These are phyloP conservation scores for Orbilia quercus DNA, from an alignment of 2,329 filamentous ascomycete species.

Conservation along the genomic window DNA sequence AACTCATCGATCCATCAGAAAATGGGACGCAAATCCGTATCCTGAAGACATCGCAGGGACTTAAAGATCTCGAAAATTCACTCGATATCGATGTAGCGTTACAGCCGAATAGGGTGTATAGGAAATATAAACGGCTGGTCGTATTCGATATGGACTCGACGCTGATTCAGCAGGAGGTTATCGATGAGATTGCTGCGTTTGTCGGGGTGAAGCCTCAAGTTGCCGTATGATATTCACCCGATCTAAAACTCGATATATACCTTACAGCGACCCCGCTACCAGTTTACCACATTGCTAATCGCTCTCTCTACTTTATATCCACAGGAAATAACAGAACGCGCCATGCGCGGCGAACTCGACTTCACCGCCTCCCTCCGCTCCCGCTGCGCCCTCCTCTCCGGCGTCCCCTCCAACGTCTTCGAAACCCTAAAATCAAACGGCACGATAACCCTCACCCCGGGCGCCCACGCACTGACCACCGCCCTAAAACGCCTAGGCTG, in stretches of 20 bases:
- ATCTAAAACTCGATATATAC: too few relatives aligned
- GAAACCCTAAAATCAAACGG: slow-evolving; percentile 73
- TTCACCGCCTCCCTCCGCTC: slow-evolving; percentile 86
- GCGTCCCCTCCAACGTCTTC: slow-evolving; percentile 81
- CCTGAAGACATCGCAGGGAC: slow-evolving; percentile 68
- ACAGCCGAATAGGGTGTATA: slow-evolving; percentile 77
- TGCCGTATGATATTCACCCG: slow-evolving; percentile 71
- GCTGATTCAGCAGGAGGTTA: slow-evolving; percentile 95
- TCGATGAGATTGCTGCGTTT: slow-evolving; percentile 89
- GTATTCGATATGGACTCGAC: slow-evolving; percentile 99
- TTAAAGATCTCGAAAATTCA: slow-evolving; percentile 85
- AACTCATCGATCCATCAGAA: neutral
- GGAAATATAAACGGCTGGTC: slow-evolving; percentile 83
- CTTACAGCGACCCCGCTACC: too few relatives aligned
- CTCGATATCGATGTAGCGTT: slow-evolving; percentile 89
- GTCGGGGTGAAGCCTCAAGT: slow-evolving; percentile 85
- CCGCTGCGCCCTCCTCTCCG: slow-evolving; percentile 82
- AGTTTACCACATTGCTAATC: too few relatives aligned
- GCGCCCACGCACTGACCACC: slow-evolving; percentile 78
- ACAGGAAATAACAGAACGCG: slow-evolving; percentile 83
- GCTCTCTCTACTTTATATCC: too few relatives aligned
- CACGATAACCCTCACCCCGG: slow-evolving; percentile 82
- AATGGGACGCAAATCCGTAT: neutral
- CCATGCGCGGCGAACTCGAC: slow-evolving; percentile 95
- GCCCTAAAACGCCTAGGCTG: slow-evolving; percentile 82